phyloP scores from a whole-genome alignment of 2,329 filamentous ascomycete genomes.

The Aureobasidium melanogenum region DNA sequence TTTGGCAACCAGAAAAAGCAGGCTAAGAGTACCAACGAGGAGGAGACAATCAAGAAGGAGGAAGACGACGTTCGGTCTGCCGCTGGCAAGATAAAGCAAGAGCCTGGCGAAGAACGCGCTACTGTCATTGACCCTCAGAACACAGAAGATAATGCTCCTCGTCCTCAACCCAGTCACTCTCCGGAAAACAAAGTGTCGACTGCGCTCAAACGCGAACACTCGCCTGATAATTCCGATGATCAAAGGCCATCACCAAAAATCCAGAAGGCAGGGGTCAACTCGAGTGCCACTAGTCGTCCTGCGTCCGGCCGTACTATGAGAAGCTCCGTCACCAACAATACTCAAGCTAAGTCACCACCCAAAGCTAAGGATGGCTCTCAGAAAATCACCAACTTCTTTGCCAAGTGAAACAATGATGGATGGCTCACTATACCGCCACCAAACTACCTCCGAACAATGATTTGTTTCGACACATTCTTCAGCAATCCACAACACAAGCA shows the following conservation, averaged over 20 bases:
- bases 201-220: slow-evolving; percentile 42
- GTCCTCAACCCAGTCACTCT: slow-evolving; percentile 31
- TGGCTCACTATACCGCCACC: background rate
- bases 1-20: slow-evolving; percentile 54
- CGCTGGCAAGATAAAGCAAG: slow-evolving; percentile 28
- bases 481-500: background rate
- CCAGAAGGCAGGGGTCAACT: slow-evolving; percentile 17
- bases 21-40: slow-evolving; percentile 25
- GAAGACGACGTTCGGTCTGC: slow-evolving; percentile 22
- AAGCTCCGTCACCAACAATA: slow-evolving; percentile 50
- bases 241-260: slow-evolving; percentile 31
- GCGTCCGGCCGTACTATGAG: slow-evolving; percentile 35
- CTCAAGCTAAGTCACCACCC: slow-evolving; percentile 35
- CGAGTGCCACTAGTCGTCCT: slow-evolving; percentile 6
- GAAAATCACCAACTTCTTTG: slow-evolving; percentile 51
- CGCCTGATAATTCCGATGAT: slow-evolving; percentile 25
- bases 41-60: slow-evolving; percentile 23
- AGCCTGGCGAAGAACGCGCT: slow-evolving; percentile 31
- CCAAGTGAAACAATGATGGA: slow-evolving; percentile 27
- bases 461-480: background rate
- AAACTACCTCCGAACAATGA: background rate
- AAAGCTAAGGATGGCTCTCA: slow-evolving; percentile 42
- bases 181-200: slow-evolving; percentile 21
- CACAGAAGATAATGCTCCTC: slow-evolving; percentile 44
- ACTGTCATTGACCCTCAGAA: slow-evolving; percentile 35